phyloP scores from a whole-genome alignment of 139 green algal species.

The Yamagishiella unicocca region DNA sequence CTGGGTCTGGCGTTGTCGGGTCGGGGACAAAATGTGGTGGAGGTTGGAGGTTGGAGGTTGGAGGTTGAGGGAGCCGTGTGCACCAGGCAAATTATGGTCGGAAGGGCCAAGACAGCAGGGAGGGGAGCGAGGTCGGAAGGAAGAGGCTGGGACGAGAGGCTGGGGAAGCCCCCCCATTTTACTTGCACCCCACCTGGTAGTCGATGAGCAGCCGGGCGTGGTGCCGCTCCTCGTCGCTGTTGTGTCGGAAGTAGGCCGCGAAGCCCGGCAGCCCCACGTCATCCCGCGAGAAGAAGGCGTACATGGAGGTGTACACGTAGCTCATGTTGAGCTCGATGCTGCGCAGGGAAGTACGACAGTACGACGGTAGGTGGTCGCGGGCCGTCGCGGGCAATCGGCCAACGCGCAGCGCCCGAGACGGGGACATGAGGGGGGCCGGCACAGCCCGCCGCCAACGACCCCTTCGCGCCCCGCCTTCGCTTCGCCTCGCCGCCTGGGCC shows the following conservation, averaged over 20 bases:
- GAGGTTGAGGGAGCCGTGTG: no score
- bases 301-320: conserved; percentile 91
- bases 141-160: background rate
- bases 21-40: no score
- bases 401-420: no score
- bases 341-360: background rate
- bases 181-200: conserved; percentile 14
- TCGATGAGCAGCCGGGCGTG: conserved; percentile 77
- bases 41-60: no score
- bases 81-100: no score
- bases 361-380: no score
- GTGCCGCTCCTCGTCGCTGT: conserved; percentile 77
- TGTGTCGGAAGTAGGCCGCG: conserved; percentile 65
- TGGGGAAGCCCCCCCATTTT: background rate
- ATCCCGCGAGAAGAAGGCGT: conserved; percentile 88
- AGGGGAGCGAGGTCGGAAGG: background rate
- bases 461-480: no score
- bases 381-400: no score
- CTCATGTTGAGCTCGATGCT: conserved; percentile 84
- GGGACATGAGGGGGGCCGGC: no score
- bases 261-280: conserved; percentile 94
- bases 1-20: conserved; percentile 18
- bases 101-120: background rate
- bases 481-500: no score
- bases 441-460: no score